phyloP scores from a whole-genome alignment of 805 yeast genomes.

The Hanseniaspora occidentalis region DNA sequence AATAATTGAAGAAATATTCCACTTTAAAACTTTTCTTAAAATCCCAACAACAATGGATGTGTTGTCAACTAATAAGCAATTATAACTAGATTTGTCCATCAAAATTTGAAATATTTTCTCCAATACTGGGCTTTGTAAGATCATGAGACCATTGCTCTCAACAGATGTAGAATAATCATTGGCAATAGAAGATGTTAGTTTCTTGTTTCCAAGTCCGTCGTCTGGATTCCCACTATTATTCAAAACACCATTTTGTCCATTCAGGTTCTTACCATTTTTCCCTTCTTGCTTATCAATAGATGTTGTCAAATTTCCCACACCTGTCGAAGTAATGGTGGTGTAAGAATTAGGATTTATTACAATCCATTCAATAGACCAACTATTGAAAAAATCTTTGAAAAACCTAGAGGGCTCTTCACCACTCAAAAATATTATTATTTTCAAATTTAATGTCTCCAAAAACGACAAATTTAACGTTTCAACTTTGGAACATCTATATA shows the following conservation, averaged over 20 bases:
- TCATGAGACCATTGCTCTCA: slow-evolving; percentile 56
- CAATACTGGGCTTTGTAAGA: slow-evolving; percentile 53
- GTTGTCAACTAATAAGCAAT: slow-evolving; percentile 64
- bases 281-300: too few relatives aligned
- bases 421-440: slow-evolving; percentile 61
- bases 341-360: slow-evolving; percentile 20
- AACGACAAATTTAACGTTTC: slow-evolving; percentile 71
- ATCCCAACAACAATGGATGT: slow-evolving; percentile 73
- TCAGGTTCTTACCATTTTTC: slow-evolving; percentile 5
- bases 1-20: slow-evolving; percentile 77
- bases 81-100: slow-evolving; percentile 49
- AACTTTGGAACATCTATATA: slow-evolving; percentile 69
- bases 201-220: slow-evolving; percentile 3
- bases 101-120: slow-evolving; percentile 53
- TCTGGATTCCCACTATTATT: slow-evolving; percentile 12
- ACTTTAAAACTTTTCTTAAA: slow-evolving; percentile 69
- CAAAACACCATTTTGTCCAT: slow-evolving; percentile 33
- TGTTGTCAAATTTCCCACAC: slow-evolving; percentile 8
- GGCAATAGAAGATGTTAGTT: slow-evolving; percentile 2
- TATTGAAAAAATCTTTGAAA: slow-evolving; percentile 51
- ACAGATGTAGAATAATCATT: slow-evolving; percentile 7
- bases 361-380: slow-evolving; percentile 37
- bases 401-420: slow-evolving; percentile 76
- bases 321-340: slow-evolving; percentile 5
- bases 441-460: slow-evolving; percentile 56